phyloP scores from a whole-genome alignment of 768 basidiomycete genomes.

The Paxillus rubicundulus region DNA sequence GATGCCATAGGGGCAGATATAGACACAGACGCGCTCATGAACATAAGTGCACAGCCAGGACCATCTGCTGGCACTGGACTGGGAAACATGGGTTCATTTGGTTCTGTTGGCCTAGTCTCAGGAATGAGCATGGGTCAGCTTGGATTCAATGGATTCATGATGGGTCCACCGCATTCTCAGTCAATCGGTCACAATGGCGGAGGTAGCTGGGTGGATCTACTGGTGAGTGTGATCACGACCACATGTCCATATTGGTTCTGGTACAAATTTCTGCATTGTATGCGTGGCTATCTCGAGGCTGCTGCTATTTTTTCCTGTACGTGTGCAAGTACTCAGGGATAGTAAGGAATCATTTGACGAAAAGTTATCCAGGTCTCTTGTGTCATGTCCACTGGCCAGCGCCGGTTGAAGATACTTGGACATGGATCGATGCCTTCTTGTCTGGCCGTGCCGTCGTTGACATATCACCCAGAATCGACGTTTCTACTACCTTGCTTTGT shows the following conservation, averaged over 20 bases:
- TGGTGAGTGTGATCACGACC: slow-evolving; percentile 21
- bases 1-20: slow-evolving; percentile 46
- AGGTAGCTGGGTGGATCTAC: slow-evolving; percentile 29
- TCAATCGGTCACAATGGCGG: slow-evolving; percentile 8
- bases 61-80: slow-evolving; percentile 15
- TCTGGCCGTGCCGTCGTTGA: no score
- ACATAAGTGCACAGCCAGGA: slow-evolving; percentile 16
- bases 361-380: background rate
- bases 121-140: slow-evolving; percentile 26
- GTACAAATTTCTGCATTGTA: no score
- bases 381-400: background rate
- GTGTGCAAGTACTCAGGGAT: no score
- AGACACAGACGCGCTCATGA: slow-evolving; percentile 24
- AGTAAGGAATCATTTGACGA: no score
- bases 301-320: background rate
- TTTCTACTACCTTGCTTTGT: background rate
- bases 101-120: slow-evolving; percentile 16
- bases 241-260: background rate
- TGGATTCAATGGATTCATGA: slow-evolving; percentile 22
- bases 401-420: no score
- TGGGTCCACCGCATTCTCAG: slow-evolving; percentile 22
- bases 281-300: background rate
- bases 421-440: no score
- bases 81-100: slow-evolving; percentile 26
- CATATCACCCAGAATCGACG: background rate